These are phyloP conservation scores for Parascedosporium putredinis DNA, from an alignment of 2,329 filamentous ascomycete genomes.

Conservation along the genomic window DNA sequence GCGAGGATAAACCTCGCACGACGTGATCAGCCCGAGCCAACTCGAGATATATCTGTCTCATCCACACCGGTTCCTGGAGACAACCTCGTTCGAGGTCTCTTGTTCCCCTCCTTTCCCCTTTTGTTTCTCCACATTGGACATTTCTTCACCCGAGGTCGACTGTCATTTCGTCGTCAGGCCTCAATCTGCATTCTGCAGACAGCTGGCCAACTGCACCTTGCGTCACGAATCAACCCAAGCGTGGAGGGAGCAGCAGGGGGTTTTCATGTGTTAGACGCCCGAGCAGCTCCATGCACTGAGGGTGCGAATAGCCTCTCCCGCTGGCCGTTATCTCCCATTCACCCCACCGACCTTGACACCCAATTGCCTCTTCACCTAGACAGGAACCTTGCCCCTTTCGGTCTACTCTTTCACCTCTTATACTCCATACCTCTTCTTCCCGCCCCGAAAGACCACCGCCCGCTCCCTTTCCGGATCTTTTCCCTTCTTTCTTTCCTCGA, in stretches of 20 bases:
- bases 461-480: neutral
- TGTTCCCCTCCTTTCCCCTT: neutral
- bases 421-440: neutral
- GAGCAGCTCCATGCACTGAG: neutral
- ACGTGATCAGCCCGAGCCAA: constrained; percentile 1
- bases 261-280: neutral
- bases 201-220: neutral
- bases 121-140: neutral
- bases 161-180: constrained; percentile 1
- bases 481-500: neutral
- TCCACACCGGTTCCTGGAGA: neutral
- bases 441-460: neutral
- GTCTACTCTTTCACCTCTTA: constrained; percentile 3
- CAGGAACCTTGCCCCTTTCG: neutral
- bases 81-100: constrained; percentile 4
- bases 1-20: neutral
- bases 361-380: constrained; percentile 4
- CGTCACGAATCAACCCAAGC: neutral
- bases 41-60: constrained; percentile 6
- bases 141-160: neutral
- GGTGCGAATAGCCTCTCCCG: constrained; percentile 5
- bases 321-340: neutral
- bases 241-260: neutral
- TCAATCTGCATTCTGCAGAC: neutral
- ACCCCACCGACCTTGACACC: constrained; percentile 1